phyloP scores from a whole-genome alignment of 2,329 filamentous ascomycete genomes.

The Colletotrichum sp. region DNA sequence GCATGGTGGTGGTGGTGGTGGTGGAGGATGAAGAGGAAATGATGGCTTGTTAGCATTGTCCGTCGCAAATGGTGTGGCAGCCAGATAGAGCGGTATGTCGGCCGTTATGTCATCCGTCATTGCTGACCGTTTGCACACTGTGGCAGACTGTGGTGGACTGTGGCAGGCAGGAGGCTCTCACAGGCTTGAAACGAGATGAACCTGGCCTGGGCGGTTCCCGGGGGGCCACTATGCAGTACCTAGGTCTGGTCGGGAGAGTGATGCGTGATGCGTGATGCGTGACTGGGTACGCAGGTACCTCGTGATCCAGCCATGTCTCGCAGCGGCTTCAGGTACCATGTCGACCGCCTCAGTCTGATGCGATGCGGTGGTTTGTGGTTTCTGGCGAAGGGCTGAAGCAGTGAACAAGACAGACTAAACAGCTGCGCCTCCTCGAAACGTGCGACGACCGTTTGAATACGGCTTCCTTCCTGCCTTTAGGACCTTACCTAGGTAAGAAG shows the following conservation, averaged over 20 bases:
- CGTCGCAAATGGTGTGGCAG: background rate
- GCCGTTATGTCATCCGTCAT: no score
- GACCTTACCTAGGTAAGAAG: no score
- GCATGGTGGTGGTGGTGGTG: background rate
- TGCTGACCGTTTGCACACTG: background rate
- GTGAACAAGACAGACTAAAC: background rate
- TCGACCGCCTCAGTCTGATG: background rate
- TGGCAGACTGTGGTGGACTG: background rate
- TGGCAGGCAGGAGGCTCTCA: background rate
- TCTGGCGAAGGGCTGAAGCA: background rate
- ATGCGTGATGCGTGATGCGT: background rate
- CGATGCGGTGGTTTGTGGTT: background rate
- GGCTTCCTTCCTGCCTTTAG: background rate
- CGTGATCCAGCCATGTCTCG: background rate
- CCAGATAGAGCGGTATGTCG: background rate
- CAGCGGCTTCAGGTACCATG: background rate
- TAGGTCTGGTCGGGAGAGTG: background rate
- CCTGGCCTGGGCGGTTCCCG: background rate
- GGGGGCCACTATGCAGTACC: no score
- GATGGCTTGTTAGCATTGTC: background rate
- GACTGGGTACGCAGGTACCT: background rate
- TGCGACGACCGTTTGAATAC: background rate
- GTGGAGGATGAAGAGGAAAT: background rate
- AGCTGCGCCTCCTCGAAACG: background rate
- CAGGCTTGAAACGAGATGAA: constrained; percentile 20